Evolutionary conservation across 129 eudicot species (phyloP), one percentile per base, ranked within the genome.

Genomic region (Silybum marianum): DNA sequence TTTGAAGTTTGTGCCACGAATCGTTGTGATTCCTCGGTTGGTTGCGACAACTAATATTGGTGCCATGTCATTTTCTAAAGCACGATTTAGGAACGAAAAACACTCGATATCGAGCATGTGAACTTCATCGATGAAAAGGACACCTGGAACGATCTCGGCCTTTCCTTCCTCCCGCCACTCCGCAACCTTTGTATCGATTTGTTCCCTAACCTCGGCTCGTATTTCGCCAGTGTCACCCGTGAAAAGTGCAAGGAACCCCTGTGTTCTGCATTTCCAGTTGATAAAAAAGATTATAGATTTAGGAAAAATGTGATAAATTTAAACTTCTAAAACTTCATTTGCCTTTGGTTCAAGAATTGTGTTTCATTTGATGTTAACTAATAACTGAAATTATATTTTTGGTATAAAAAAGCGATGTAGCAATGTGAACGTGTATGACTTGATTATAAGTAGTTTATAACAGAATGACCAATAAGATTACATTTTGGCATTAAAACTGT

Each of bases 141-240:
- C 97, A 42, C 98, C 98, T 9, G 97, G 98, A 22, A 94, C 87
- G 32, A 94, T 91, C 88, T 94, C 98, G 3, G 98, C 95, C 82
- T 94, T 94, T 40, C 98, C 98, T 94, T 94, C 98, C 75, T 94
- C 98, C 60, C 95, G 82, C 98, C 98, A 94, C 77, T 94, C 98
- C 19, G 97, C 98, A 10, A 94, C 98, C 81, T 94, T 94, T 32
- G 97, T 94, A 79, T 91, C 98, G 25, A 94, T 94, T 73, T 94
- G 97, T 82, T 94, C 97, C 84, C 97, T 79, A 7, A 94, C 98
- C 83, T 94, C 98, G 26, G 95, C 91, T 28, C 98, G 97, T 19
- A 94, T 94, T 75, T 94, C 98, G 10, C 98, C 98, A 2, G 97
- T 94, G 76, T 94, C 98, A 18, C 97, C 98, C 1, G 97, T 91